Evolutionary conservation across 2,329 filamentous ascomycete species (phyloP), one percentile per base, ranked within the genome.

Genomic region (Uncinocarpus reesii): DNA sequence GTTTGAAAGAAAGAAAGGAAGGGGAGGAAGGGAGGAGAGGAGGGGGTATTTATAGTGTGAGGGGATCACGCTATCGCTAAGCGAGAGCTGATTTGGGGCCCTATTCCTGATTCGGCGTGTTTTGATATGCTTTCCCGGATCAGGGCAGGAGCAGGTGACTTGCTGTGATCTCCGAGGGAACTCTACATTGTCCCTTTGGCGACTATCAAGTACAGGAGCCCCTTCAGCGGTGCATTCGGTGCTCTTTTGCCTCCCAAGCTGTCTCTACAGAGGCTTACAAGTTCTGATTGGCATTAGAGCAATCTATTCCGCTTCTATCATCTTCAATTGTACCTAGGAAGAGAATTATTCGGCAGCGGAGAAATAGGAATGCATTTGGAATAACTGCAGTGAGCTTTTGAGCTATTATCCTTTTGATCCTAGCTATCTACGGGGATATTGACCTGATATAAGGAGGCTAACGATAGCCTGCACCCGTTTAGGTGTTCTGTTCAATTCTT

Each of bases 21-120:
- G 47, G 34, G 24, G 47, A 34, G 42, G 42, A 38, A 41, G 37
- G 31, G 21, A 31, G 18, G 46, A 44, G 47, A 42, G 46, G 42
- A 41, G 42, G 36, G 43, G 32, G 16, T 37, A 38, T 53, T 49
- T 51, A 51, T 53, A 47, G 32, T 48, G 46, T 3, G 21, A 38
- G 46, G 46, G 26, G 37, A 28, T 10, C 35, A 24, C 45, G 45
- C 45, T 47, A 47, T 13, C 31, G 31, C 38, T 43, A 48, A 48
- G 46, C 46, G 46, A 48, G 46, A n/a, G 18, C 3, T 37, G 46
- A 35, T 48, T 11, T 29, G 18, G 35, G 11, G 21, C 10, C n/a
- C 43, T 40, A 40, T 48, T 42, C 37, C 46, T 42, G 36, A 48
- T 48, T 43, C 28, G 46, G 46, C 20, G 18, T 18, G 31, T 28